Evolutionary conservation across 345 rosid species (phyloP).

Genomic region (Corchorus capsularis): DNA sequence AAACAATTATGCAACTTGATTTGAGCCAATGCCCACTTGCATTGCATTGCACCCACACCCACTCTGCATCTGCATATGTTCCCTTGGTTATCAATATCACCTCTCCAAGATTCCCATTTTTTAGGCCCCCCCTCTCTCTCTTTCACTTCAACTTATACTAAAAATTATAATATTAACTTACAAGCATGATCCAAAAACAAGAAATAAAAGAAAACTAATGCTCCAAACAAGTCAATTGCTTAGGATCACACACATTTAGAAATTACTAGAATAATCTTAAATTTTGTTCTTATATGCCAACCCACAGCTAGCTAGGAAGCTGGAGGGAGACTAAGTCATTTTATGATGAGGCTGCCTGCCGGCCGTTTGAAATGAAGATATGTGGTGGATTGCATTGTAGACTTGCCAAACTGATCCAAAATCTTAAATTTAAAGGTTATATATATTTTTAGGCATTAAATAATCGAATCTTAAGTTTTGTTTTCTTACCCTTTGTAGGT

Average conservation of each 20-base stretch:
- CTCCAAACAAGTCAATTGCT: background rate
- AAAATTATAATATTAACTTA: too few relatives aligned
- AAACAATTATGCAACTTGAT: constrained; percentile 19
- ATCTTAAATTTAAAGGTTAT: background rate
- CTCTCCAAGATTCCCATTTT: background rate
- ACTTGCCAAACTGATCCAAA: background rate
- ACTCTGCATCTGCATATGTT: constrained; percentile 25
- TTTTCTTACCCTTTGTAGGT: background rate
- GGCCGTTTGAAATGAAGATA: constrained; percentile 17
- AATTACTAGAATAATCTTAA: background rate
- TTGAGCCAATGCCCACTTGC: constrained; percentile 22
- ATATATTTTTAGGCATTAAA: background rate
- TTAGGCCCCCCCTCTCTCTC: background rate
- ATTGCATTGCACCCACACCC: background rate
- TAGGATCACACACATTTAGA: background rate
- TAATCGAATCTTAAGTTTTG: background rate
- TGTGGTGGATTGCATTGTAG: background rate
- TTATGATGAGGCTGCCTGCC: constrained; percentile 13
- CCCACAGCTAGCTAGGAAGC: background rate
- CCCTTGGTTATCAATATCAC: background rate
- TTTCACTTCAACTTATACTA: background rate
- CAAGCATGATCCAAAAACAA: background rate
- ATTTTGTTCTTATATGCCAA: background rate
- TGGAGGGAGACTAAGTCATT: background rate
- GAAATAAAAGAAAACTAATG: background rate